Evolutionary conservation across 1,284 basidiomycete genomes (phyloP).

Genomic region (Sanguinoderma infundibulare): DNA sequence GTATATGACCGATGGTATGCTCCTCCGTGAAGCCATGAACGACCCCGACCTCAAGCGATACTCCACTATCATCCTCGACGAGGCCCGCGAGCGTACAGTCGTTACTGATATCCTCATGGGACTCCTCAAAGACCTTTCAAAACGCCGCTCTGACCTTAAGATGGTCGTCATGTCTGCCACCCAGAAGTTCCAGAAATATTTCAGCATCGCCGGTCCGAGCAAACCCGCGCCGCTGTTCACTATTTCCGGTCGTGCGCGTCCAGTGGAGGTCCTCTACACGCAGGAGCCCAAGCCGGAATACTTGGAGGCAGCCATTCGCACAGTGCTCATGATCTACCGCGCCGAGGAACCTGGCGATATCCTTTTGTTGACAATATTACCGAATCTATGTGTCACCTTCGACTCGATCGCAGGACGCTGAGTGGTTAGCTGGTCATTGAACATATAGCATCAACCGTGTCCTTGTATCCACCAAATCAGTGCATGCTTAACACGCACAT

Average conservation of each 20-base stretch:
- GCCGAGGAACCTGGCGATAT: conserved; percentile 95
- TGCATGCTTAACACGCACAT: no score
- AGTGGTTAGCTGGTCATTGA: no score
- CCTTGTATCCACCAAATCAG: no score
- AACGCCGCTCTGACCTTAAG: conserved; percentile 88
- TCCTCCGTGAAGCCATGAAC: conserved; percentile 96
- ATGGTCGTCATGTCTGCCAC: conserved; percentile 99
- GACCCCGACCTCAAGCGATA: conserved; percentile 90
- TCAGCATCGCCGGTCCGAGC: conserved; percentile 60
- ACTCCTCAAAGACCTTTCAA: conserved; percentile 78
- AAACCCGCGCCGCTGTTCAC: conserved; percentile 86
- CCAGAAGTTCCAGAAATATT: conserved; percentile 97
- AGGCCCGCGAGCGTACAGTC: conserved; percentile 97
- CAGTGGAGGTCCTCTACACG: conserved; percentile 96
- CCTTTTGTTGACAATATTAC: no score
- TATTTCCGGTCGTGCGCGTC: conserved; percentile 95
- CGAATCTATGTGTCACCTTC: no score
- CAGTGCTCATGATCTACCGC: conserved; percentile 97
- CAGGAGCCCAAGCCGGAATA: conserved; percentile 97
- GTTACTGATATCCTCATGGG: conserved; percentile 99
- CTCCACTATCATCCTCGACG: conserved; percentile 97
- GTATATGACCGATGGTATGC: conserved; percentile 99
- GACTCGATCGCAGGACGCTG: no score
- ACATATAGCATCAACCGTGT: no score
- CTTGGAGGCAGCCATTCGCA: conserved; percentile 95